Conservation (phyloP, 805 yeast genomes). For the Candida yuanshanica region DNA sequence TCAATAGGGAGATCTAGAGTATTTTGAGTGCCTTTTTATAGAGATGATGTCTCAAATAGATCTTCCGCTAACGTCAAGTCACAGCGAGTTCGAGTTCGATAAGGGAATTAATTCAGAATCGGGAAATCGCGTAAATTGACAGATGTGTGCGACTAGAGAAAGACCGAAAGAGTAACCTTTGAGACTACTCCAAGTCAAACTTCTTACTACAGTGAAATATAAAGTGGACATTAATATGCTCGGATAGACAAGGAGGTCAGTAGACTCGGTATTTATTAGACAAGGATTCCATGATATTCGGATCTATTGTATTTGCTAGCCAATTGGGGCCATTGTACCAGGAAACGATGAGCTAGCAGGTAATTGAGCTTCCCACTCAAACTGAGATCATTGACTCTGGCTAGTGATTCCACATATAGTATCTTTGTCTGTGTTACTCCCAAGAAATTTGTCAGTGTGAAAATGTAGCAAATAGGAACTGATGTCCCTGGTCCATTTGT, state of each 20-base stretch:
- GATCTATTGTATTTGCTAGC: constrained; percentile 46
- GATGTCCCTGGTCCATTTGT: constrained; percentile 83
- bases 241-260: not conserved
- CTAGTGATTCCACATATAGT: constrained; percentile 80
- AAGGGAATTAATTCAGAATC: not conserved
- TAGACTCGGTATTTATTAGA: too few relatives aligned
- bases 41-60: not conserved
- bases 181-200: not conserved
- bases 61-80: not conserved
- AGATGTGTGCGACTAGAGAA: not conserved
- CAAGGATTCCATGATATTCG: constrained; percentile 75
- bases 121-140: not conserved
- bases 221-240: too few relatives aligned
- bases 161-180: not conserved
- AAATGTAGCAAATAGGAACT: constrained; percentile 58
- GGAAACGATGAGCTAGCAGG: constrained; percentile 67
- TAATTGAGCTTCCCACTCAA: constrained; percentile 68
- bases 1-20: too few relatives aligned
- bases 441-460: constrained; percentile 44
- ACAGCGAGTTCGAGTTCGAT: not conserved
- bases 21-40: too few relatives aligned
- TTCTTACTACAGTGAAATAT: too few relatives aligned
- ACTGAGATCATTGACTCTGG: constrained; percentile 72
- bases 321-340: constrained; percentile 86
- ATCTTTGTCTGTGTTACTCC: constrained; percentile 49